A percentile compares a stretch with the other conserved stretches of the same genome.
Evolutionary conservation across 2,329 filamentous ascomycete species (phyloP).

Genomic region (Chaetomiaceae sp.): DNA sequence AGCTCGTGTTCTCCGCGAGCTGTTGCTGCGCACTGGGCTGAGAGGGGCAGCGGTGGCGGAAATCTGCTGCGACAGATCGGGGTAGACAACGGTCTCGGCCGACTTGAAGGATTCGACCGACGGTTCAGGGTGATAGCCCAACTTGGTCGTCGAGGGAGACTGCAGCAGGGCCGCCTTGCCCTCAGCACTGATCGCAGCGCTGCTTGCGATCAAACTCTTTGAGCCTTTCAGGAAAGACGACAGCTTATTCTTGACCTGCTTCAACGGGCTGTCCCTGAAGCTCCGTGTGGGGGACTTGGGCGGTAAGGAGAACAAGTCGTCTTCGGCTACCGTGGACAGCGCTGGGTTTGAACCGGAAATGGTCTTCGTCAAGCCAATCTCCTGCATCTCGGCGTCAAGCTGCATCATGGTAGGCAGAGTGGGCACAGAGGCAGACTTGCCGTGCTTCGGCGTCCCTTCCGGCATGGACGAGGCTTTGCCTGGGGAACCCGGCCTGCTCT

Average conservation of each 20-base stretch:
- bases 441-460: slow-evolving; percentile 42
- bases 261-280: slow-evolving; percentile 72
- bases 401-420: slow-evolving; percentile 37
- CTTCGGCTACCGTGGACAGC: slow-evolving; percentile 45
- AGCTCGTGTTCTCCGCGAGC: slow-evolving; percentile 50
- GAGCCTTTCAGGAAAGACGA: slow-evolving; percentile 88
- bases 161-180: slow-evolving; percentile 51
- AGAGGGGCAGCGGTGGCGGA: slow-evolving; percentile 31
- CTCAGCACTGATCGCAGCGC: slow-evolving; percentile 58
- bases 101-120: slow-evolving; percentile 47
- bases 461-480: slow-evolving; percentile 29
- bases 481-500: slow-evolving; percentile 38
- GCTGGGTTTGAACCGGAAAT: slow-evolving; percentile 56
- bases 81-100: slow-evolving; percentile 39
- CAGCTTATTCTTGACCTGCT: slow-evolving; percentile 87
- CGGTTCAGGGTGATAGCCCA: slow-evolving; percentile 40
- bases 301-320: slow-evolving; percentile 42
- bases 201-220: slow-evolving; percentile 79
- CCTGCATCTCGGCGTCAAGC: slow-evolving; percentile 27
- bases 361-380: slow-evolving; percentile 50
- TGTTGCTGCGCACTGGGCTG: slow-evolving; percentile 41
- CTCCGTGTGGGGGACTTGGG: slow-evolving; percentile 53
- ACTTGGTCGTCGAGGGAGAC: slow-evolving; percentile 48
- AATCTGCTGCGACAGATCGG: slow-evolving; percentile 41
- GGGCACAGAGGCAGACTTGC: slow-evolving; percentile 62